These are phyloP conservation scores for Diospyros lotus DNA, from an alignment of 148 eudicot genomes.

Conservation along the genomic window DNA sequence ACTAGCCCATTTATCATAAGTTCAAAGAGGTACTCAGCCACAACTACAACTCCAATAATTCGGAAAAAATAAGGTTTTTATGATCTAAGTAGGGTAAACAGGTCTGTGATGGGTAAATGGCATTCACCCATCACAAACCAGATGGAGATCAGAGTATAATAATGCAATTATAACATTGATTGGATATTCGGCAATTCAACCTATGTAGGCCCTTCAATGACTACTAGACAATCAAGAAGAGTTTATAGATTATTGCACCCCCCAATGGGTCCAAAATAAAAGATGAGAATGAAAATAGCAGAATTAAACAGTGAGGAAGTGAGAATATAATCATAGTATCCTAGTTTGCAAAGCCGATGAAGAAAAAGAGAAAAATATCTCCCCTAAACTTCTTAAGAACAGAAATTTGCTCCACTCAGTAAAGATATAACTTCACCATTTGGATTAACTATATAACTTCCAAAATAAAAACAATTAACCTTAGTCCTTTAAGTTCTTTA, in stretches of 20 bases:
- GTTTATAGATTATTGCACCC: too few species aligned
- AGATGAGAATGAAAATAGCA: not conserved
- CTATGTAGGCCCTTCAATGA: too few species aligned
- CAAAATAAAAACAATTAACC: slow-evolving; percentile 38
- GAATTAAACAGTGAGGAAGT: not conserved
- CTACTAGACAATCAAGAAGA: too few species aligned
- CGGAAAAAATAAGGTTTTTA: not conserved
- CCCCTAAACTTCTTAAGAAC: not conserved
- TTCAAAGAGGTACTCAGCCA: not conserved
- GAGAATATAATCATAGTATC: not conserved
- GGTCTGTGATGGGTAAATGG: not conserved
- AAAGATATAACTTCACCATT: not conserved
- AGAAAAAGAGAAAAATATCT: not conserved
- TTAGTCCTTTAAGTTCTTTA: slow-evolving; percentile 89
- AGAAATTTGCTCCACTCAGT: not conserved
- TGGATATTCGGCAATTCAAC: too few species aligned
- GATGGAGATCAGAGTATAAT: not conserved
- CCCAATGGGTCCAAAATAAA: not conserved
- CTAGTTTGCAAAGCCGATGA: not conserved
- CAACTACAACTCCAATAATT: not conserved
- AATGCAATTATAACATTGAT: too few species aligned
- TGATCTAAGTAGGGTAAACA: not conserved
- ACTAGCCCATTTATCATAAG: not conserved
- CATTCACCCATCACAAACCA: not conserved
- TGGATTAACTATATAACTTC: not conserved